phyloP scores from a whole-genome alignment of 2,329 filamentous ascomycete genomes.

The Raffaelea arxii region DNA sequence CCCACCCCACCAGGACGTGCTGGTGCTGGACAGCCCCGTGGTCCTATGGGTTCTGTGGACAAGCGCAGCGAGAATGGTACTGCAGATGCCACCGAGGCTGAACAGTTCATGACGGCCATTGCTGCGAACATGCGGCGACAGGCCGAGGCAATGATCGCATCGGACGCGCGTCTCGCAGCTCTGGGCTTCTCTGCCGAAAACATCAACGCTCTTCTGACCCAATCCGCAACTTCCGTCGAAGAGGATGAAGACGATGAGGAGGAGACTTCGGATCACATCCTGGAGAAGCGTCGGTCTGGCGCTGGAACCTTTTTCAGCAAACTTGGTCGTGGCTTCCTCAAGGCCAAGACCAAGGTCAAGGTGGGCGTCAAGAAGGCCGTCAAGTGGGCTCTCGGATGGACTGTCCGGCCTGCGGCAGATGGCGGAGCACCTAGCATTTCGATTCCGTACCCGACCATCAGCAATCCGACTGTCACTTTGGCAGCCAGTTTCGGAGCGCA shows the following conservation, averaged over 20 bases:
- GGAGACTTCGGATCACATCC: not conserved
- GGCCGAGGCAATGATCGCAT: too few species aligned
- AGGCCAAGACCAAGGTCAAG: not conserved
- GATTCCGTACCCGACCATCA: conserved; percentile 1
- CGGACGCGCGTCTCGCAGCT: too few species aligned
- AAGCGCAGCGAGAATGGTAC: not conserved
- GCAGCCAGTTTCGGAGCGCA: conserved; percentile 2
- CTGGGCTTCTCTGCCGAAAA: too few species aligned
- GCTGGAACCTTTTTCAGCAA: not conserved
- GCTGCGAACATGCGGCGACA: not conserved
- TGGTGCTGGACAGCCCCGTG: not conserved
- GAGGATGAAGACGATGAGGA: not conserved
- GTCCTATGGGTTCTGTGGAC: not conserved
- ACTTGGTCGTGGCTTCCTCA: too few species aligned
- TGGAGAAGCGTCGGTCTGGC: not conserved
- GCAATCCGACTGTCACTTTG: conserved; percentile 1
- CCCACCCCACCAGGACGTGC: not conserved
- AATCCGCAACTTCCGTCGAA: too few species aligned
- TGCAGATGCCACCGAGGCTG: not conserved
- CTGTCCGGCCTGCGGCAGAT: not conserved
- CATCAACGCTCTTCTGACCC: too few species aligned
- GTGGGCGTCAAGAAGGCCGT: not conserved
- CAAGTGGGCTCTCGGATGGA: not conserved
- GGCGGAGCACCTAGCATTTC: not conserved
- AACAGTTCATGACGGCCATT: not conserved